Base-by-base conservation (phyloP, 1,139 yeast genomes). In the Scheffersomyces titani region DNA sequence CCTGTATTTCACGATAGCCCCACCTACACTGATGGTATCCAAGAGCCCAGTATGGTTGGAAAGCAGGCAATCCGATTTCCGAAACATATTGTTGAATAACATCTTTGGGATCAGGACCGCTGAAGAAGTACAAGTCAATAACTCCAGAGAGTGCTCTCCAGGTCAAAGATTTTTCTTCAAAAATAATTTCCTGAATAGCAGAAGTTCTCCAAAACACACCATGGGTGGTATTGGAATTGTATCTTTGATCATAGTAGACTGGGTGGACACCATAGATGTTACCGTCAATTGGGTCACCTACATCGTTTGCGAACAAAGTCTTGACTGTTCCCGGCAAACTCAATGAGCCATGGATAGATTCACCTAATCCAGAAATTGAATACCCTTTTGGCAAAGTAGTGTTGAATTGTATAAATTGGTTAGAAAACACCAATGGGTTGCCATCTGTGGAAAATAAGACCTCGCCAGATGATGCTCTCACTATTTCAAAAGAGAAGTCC, bases 11-110 rank as follows among this genome's bases (percentile, higher is more conserved):
- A 20, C 56, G 54, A 54, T 67, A 67, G 11, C 70, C 70, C 70
- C 71, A 67, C 54, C 69, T 61, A 55, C 70, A 67, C 72, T 93
- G 98, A 69, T 67, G 71, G 54, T 64, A 67, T 6, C 71, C 71
- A 44, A 67, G 61, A 1, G 70, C 64, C 70, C 70, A 67, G 53
- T 67, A 67, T 24, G 70, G 69, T 55, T 66, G 70, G 56, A 67
- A 58, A 5, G 65, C 61, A 3, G 70, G 70, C 44, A 66, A 61
- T 2, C 70, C 70, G 21, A 67, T 62, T 56, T 65, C 63, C 47
- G 58, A 49, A 52, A 71, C 67, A 61, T 71, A 66, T 60, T 73
- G 76, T 44, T 61, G 57, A 47, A 70, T 68, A 7, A 70, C 73
- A 47, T 72, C 70, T 54, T 63, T 67, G 18, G 75, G 71, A 30